Evolutionary conservation across 257 asterid species (phyloP), one percentile per base, ranked within the genome.

Genomic region (Plectranthus barbatus): DNA sequence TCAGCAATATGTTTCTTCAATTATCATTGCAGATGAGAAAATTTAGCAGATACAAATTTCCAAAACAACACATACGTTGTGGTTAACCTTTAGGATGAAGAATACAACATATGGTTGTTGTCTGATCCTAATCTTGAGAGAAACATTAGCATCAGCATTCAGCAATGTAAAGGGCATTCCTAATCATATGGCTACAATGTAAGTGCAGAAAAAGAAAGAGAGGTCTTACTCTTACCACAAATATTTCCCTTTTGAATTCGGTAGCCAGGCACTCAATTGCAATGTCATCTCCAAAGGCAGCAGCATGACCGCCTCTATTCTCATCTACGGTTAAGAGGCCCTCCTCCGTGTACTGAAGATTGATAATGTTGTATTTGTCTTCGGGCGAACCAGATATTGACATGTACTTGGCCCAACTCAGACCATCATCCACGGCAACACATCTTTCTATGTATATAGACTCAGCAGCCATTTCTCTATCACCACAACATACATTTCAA

Each of bases 361-460:
- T 83, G 80, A 92, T 82, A 83, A 92, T 92, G 71, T 92, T 89
- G 46, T 83, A 83, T 79, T 86, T 96, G 61, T 89, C 99, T 48
- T 86, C 95, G 18, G 84, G 77, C 9, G 90, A 84, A 56, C 99
- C 99, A 12, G 91, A 86, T 40, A 89, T 77, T 1, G 93, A 83
- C 97, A 89, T 89, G 79, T 89, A 92, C 77, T 89, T 89, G 48
- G 96, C 92, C 99, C 99, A 92, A 67, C 96, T 92, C 41, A 83
- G 70, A 10, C 99, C 94, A 76, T 85, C 86, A 9, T 86, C 88
- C 73, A 89, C 96, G 36, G 86, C 80, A 62, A 89, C 21, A 70
- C 99, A 86, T 72, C 99, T 75, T 81, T 89, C 99, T 79, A 77
- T 92, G 84, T 83, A 92, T 29, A 92, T 85, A 40, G 95, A 86